Evolutionary conservation across 306 rosid genomes (phyloP).

Genomic region (Castanea sativa): DNA sequence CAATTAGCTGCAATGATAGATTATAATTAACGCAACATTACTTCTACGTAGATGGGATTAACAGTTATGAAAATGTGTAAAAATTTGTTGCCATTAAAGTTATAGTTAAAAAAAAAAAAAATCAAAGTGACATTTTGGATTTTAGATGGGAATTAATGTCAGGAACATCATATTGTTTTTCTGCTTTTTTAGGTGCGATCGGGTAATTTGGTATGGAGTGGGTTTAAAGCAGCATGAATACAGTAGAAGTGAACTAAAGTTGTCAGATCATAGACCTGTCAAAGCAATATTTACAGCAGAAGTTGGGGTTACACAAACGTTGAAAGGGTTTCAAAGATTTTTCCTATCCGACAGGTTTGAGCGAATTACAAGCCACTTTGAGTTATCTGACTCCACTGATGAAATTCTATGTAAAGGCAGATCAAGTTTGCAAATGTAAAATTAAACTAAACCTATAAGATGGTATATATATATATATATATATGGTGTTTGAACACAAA

Average conservation of each 20-base stretch:
- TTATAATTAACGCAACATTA: no score
- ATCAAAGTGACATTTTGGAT: no score
- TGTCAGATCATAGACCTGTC: constrained; percentile 89
- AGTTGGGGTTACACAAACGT: constrained; percentile 27
- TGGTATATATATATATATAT: neutral
- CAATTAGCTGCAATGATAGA: no score
- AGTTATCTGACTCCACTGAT: constrained; percentile 36
- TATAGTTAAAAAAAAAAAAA: no score
- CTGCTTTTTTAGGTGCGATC: constrained; percentile 63
- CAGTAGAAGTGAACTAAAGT: constrained; percentile 59
- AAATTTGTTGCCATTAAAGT: no score
- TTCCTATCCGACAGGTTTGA: constrained; percentile 60
- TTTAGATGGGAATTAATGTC: neutral
- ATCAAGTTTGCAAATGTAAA: constrained; percentile 43
- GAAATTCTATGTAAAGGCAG: constrained; percentile 29
- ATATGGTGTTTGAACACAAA: neutral
- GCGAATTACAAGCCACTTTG: constrained; percentile 38
- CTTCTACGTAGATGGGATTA: no score
- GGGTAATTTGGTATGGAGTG: constrained; percentile 75
- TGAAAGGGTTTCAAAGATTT: constrained; percentile 29
- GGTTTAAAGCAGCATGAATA: constrained; percentile 66
- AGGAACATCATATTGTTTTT: neutral
- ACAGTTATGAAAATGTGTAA: no score
- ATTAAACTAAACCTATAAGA: neutral
- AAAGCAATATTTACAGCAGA: constrained; percentile 61